Base-by-base conservation (phyloP, 225 moss, liverwort and hornwort genomes). In the Thuidium tamariscinum region DNA sequence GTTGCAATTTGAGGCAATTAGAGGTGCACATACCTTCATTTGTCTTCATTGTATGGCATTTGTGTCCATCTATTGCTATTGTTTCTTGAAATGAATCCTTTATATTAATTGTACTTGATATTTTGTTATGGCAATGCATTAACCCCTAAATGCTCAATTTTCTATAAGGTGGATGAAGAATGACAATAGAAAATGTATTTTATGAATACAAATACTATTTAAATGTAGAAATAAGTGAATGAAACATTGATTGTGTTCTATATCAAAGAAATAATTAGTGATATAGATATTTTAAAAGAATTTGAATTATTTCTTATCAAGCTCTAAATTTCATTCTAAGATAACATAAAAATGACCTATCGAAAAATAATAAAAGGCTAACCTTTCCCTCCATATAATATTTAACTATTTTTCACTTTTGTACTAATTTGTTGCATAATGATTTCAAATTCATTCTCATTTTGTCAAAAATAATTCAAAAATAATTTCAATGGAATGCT, bases 311-410 rank as follows among this genome's bases (percentile, higher is more conserved):
- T 71, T 9, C 27, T 71, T 44, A 5, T 71, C 0, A 27, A 0
- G 1, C 9, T 16, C 1, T 5, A 16, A 44, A 27, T 1, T 16
- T 71, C 6, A 44, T 71, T 71, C 3, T 27, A 10, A 16, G 5
- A 5, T 5, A 16, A 8, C 0, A 13, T 15, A 0, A 1, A 27
- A 17, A 5, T 41, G n/a, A 11, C 0, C 3, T 13, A 59, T 42
- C 20, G 3, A 60, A 14, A 1, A 59, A 9, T 1, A 59, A 19
- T 0, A 30, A 30, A 29, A 2, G 13, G 2, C 11, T 2, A 61
- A 30, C 2, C 18, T 59, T 30, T 2, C 3, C 3, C 1, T 20
- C 30, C 1, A 30, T 0, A 0, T 79, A 9, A 14, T 39, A n/a
- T n/a, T n/a, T 4, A 20, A 59, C 42, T 12, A 41, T 21, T 32